Evolutionary conservation across 805 yeast genomes (phyloP).

Genomic region (Scheffersomyces spartinae): DNA sequence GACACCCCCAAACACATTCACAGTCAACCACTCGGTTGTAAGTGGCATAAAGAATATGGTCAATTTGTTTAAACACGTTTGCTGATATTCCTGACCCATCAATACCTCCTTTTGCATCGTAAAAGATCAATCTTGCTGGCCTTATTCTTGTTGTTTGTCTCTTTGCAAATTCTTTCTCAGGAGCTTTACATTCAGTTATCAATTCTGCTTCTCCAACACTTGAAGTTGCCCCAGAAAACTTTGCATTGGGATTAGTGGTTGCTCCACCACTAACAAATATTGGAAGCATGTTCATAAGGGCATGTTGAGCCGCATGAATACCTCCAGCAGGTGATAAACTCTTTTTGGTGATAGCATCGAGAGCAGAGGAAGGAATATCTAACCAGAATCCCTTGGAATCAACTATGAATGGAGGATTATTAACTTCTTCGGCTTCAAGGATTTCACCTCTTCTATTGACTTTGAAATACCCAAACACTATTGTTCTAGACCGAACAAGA

Average conservation of each 20-base stretch:
- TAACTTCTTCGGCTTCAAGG: slow-evolving; percentile 88
- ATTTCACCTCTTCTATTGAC: slow-evolving; percentile 65
- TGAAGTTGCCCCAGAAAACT: slow-evolving; percentile 16
- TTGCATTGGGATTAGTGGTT: slow-evolving; percentile 29
- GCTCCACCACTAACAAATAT: slow-evolving; percentile 58
- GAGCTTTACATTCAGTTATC: slow-evolving; percentile 92
- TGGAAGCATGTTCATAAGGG: slow-evolving; percentile 70
- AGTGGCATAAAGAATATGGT: slow-evolving; percentile 52
- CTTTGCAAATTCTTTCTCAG: slow-evolving; percentile 86
- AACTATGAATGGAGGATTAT: slow-evolving; percentile 68
- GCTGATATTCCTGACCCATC: slow-evolving; percentile 71
- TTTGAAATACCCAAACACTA: slow-evolving; percentile 90
- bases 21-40: slow-evolving; percentile 51
- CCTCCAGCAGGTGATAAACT: slow-evolving; percentile 71
- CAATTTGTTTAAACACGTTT: slow-evolving; percentile 71
- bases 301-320: slow-evolving; percentile 95
- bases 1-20: slow-evolving; percentile 67
- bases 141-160: slow-evolving; percentile 61
- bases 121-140: slow-evolving; percentile 79
- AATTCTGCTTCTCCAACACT: slow-evolving; percentile 43
- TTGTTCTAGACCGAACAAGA: slow-evolving; percentile 52
- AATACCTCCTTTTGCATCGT: slow-evolving; percentile 74
- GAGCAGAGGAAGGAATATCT: slow-evolving; percentile 61
- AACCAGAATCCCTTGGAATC: slow-evolving; percentile 84
- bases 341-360: slow-evolving; percentile 47